phyloP scores from a whole-genome alignment of 139 green algal species.

The Coelastrella sp. region DNA sequence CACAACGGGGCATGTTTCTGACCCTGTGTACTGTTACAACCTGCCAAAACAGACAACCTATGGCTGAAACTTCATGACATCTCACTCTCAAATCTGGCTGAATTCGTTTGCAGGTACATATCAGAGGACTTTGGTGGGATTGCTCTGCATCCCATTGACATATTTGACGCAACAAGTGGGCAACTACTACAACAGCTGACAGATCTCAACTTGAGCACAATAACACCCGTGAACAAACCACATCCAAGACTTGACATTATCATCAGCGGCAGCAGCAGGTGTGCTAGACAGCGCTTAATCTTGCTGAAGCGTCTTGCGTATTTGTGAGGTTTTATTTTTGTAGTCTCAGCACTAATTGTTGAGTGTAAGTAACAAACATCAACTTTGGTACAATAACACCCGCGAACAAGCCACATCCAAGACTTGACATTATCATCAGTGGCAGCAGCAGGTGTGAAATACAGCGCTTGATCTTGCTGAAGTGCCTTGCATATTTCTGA shows the following conservation, averaged over 20 bases:
- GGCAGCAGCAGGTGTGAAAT: conserved; percentile 71
- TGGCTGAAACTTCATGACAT: no score
- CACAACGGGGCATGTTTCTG: conserved; percentile 68
- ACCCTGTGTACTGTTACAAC: no score
- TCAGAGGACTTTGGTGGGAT: conserved; percentile 86
- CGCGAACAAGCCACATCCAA: conserved; percentile 90
- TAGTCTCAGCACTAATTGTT: no score
- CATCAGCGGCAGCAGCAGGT: conserved; percentile 66
- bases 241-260: conserved; percentile 86
- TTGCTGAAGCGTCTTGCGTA: no score
- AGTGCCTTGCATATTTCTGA: no score
- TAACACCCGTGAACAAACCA: conserved; percentile 88
- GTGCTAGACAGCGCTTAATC: no score
- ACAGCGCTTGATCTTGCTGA: no score
- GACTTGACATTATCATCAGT: conserved; percentile 73
- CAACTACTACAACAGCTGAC: conserved; percentile 68
- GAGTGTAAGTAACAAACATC: conserved; percentile 84
- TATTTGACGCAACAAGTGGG: conserved; percentile 83
- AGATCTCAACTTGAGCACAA: conserved; percentile 89
- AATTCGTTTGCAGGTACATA: no score
- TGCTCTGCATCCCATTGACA: conserved; percentile 91
- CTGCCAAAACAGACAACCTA: no score
- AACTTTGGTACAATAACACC: conserved; percentile 90
- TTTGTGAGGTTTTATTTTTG: no score
- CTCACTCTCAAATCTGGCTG: no score